Percentiles rank a stretch among this genome's conserved stretches.
These are phyloP conservation scores for Xerophyta viscosa DNA, from an alignment of 106 monocot species.

Conservation along the genomic window DNA sequence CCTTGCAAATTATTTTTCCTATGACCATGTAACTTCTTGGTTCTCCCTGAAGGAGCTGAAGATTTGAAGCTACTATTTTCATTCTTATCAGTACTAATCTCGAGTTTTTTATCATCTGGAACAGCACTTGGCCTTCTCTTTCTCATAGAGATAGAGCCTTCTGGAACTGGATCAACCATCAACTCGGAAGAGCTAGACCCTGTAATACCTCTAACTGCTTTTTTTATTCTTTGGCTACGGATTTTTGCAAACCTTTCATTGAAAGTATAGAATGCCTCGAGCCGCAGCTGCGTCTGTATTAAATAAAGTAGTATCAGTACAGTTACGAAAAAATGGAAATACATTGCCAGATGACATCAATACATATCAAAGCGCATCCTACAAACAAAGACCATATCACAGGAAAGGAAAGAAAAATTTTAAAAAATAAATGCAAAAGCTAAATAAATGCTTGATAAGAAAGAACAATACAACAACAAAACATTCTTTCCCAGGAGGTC, in stretches of 20 bases:
- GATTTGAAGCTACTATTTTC: conserved; percentile 3
- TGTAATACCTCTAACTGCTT: conserved; percentile 88
- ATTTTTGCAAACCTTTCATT: conserved; percentile 99
- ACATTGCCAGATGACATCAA: no score
- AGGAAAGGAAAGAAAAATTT: no score
- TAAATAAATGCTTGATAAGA: no score
- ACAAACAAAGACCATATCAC: no score
- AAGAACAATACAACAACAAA: no score
- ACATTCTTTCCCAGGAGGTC: no score
- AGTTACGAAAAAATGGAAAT: no score
- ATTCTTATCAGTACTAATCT: conserved; percentile 6
- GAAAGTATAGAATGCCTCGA: conserved; percentile 93
- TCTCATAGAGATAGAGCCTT: conserved; percentile 6
- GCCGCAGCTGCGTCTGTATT: conserved; percentile 81
- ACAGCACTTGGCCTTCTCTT: conserved; percentile 9
- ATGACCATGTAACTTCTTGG: conserved; percentile 5
- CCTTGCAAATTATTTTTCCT: conserved; percentile 3
- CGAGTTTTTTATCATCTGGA: not conserved
- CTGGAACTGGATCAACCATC: conserved; percentile 22
- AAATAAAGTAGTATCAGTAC: no score
- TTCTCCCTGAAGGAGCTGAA: conserved; percentile 11
- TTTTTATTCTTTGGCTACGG: conserved; percentile 87
- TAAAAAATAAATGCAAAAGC: no score
- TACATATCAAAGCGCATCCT: no score
- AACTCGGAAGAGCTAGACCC: conserved; percentile 42